Conservation (phyloP, 345 rosid species). For the Gynandropsis gynandra region DNA sequence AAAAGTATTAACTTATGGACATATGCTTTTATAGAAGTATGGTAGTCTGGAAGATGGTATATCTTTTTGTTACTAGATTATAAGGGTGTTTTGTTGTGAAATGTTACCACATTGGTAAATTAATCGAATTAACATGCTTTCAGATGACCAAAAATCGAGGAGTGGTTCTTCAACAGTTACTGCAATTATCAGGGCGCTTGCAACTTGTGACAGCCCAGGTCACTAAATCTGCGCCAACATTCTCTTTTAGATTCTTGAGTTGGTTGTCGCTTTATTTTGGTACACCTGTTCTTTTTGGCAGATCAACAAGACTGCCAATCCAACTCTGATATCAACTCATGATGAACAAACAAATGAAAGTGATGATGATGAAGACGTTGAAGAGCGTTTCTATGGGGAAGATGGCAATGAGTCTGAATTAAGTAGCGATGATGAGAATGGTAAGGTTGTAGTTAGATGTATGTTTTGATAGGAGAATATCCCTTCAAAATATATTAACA, state of each 20-base stretch:
- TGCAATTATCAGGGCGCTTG: slow-evolving; percentile 77
- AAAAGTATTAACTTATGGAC: no score
- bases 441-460: slow-evolving; percentile 2
- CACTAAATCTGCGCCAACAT: slow-evolving; percentile 7
- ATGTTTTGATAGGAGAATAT: no score
- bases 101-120: background rate
- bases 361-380: slow-evolving; percentile 56
- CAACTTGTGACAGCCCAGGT: slow-evolving; percentile 84
- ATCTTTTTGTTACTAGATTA: background rate
- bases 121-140: slow-evolving; percentile 18
- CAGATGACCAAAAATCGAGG: slow-evolving; percentile 59
- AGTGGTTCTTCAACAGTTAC: slow-evolving; percentile 50
- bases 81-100: background rate
- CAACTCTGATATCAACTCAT: slow-evolving; percentile 24
- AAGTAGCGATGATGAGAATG: slow-evolving; percentile 53
- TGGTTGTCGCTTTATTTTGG: background rate
- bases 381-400: slow-evolving; percentile 50
- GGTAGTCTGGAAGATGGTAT: background rate
- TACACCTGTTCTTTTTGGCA: slow-evolving; percentile 22
- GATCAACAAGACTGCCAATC: slow-evolving; percentile 55
- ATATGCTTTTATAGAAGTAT: no score
- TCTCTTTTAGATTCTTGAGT: background rate
- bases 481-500: no score
- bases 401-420: slow-evolving; percentile 66
- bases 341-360: slow-evolving; percentile 38